A percentile compares a stretch with the other conserved stretches of the same genome.
Conservation (phyloP, 2,329 filamentous ascomycete species). For the Claviceps humidiphila region DNA sequence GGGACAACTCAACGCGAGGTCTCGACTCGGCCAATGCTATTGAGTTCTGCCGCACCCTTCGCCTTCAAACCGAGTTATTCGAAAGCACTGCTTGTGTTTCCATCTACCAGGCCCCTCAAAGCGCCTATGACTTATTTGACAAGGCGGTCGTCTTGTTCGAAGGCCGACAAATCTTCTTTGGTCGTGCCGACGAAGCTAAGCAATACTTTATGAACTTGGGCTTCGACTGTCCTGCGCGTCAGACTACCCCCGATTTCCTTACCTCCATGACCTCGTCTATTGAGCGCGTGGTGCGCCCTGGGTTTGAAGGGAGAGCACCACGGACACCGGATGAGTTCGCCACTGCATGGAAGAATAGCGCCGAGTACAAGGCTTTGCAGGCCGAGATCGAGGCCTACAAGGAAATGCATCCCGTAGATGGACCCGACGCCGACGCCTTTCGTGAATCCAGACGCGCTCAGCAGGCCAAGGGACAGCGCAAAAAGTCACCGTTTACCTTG, state of each 20-base stretch:
- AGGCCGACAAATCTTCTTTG: constrained; percentile 50
- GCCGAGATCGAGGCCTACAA: constrained; percentile 44
- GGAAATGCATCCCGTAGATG: constrained; percentile 35
- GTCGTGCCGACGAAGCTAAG: constrained; percentile 43
- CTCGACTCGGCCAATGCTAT: constrained; percentile 64
- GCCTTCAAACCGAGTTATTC: constrained; percentile 53
- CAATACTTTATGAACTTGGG: constrained; percentile 55
- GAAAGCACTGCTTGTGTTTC: constrained; percentile 54
- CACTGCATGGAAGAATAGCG: constrained; percentile 41
- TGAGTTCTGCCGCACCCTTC: constrained; percentile 60
- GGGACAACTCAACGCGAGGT: constrained; percentile 62
- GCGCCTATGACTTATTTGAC: constrained; percentile 51
- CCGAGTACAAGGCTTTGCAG: constrained; percentile 36
- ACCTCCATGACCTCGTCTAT: constrained; percentile 52
- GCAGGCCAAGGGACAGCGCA: constrained; percentile 45
- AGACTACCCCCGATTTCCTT: constrained; percentile 59
- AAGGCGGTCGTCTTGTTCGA: constrained; percentile 47
- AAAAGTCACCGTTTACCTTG: constrained; percentile 69
- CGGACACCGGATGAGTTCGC: constrained; percentile 51
- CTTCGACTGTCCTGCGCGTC: constrained; percentile 51
- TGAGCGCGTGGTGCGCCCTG: constrained; percentile 42
- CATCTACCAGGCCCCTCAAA: constrained; percentile 59
- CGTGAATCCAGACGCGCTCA: constrained; percentile 39
- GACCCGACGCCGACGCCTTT: constrained; percentile 43
- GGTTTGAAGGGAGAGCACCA: constrained; percentile 42